Conservation (phyloP, 805 yeast species). For the Ogataea paradorogensis region DNA sequence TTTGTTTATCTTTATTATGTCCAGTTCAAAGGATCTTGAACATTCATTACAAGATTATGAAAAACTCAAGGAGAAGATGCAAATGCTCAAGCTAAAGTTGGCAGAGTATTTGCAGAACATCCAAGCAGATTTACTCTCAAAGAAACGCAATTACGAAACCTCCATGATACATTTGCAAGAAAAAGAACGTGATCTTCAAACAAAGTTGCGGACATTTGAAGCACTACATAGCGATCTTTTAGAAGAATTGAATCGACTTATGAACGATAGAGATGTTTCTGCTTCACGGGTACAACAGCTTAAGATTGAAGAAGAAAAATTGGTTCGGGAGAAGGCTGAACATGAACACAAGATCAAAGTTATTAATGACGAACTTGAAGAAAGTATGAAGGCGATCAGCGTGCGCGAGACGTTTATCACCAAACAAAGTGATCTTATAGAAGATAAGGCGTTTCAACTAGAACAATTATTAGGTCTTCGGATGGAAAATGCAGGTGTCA, state of each 20-base stretch:
- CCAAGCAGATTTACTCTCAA: slow-evolving; percentile 20
- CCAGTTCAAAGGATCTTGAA: slow-evolving; percentile 17
- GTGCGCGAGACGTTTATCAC: slow-evolving; percentile 32
- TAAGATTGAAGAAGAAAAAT: slow-evolving; percentile 33
- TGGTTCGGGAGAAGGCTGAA: slow-evolving; percentile 29
- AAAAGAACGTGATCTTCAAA: slow-evolving; percentile 19
- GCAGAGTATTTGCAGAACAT: slow-evolving; percentile 14
- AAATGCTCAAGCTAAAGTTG: slow-evolving; percentile 18
- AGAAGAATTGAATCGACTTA: slow-evolving; percentile 20
- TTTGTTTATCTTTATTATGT: slow-evolving; percentile 12
- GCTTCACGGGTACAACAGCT: slow-evolving; percentile 40
- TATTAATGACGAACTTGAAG: slow-evolving; percentile 25
- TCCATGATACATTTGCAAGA: slow-evolving; percentile 22
- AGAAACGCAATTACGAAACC: slow-evolving; percentile 24
- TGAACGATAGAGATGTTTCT: slow-evolving; percentile 31
- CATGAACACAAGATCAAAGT: slow-evolving; percentile 29
- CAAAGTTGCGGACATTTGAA: slow-evolving; percentile 18
- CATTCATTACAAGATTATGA: slow-evolving; percentile 24
- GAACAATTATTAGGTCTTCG: slow-evolving; percentile 47
- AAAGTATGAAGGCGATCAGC: slow-evolving; percentile 24
- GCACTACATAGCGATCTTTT: slow-evolving; percentile 20
- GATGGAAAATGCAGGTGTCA: slow-evolving; percentile 40
- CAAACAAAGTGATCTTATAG: slow-evolving; percentile 38
- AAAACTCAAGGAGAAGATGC: slow-evolving; percentile 23
- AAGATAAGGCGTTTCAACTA: slow-evolving; percentile 41